These are phyloP conservation scores for Schwanniomyces yamadae DNA, from an alignment of 805 yeast genomes.

Conservation along the genomic window DNA sequence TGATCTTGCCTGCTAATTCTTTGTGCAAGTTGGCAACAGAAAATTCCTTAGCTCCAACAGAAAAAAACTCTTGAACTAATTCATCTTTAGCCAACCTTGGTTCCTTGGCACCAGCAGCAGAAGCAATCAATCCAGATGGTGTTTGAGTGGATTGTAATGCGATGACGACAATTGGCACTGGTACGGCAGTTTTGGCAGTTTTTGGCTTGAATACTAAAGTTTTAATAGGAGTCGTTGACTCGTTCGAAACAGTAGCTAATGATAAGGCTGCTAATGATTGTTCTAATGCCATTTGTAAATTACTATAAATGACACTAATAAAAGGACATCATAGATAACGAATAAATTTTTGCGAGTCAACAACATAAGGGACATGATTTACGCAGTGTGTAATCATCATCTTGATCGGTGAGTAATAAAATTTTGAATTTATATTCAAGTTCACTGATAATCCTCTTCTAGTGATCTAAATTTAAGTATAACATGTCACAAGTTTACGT, in stretches of 20 bases:
- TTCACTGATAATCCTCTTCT: too few species aligned
- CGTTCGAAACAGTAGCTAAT: slow-evolving; percentile 52
- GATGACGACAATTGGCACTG: slow-evolving; percentile 77
- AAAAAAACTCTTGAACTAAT: slow-evolving; percentile 63
- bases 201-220: slow-evolving; percentile 88
- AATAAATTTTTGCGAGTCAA: too few species aligned
- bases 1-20: slow-evolving; percentile 53
- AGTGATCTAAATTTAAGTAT: neutral
- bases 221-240: slow-evolving; percentile 58
- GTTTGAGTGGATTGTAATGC: slow-evolving; percentile 73
- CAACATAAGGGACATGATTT: too few species aligned
- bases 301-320: too few species aligned
- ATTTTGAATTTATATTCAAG: neutral
- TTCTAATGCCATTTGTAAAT: slow-evolving; percentile 62
- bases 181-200: slow-evolving; percentile 76
- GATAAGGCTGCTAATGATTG: slow-evolving; percentile 67
- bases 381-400: too few species aligned
- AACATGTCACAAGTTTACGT: slow-evolving; percentile 55
- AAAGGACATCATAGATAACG: too few species aligned
- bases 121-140: slow-evolving; percentile 64
- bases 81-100: slow-evolving; percentile 88
- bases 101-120: slow-evolving; percentile 70
- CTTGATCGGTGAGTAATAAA: too few species aligned
- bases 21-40: slow-evolving; percentile 52
- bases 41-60: slow-evolving; percentile 58